Conservation (phyloP, 2,329 filamentous ascomycete genomes). For the Incumbomyces lentus region DNA sequence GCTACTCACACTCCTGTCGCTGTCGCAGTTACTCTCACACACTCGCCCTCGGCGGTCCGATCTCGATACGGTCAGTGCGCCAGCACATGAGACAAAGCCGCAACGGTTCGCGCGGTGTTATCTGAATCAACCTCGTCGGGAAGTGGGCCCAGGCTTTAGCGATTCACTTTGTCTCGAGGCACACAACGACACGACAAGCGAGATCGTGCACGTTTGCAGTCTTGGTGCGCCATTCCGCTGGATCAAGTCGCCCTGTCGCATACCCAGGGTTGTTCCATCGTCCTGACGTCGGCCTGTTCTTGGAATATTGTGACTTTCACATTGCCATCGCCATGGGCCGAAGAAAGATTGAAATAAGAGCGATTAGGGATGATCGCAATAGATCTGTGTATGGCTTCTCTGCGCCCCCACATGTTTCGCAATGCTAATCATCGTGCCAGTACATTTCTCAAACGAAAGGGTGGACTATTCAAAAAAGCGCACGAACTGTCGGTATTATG, state of each 20-base stretch:
- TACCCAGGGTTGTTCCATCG: neutral
- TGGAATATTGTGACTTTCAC: neutral
- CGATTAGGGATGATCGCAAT: conserved; percentile 97
- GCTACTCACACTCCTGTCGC: neutral
- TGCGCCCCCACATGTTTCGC: conserved; percentile 4
- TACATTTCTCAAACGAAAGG: conserved; percentile 97
- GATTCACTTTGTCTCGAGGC: conserved; percentile 4
- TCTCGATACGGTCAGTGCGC: neutral
- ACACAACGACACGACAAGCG: neutral
- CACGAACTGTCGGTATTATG: conserved; percentile 96
- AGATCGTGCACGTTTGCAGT: neutral
- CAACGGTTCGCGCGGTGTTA: neutral
- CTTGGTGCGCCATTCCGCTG: neutral
- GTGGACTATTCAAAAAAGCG: conserved; percentile 97
- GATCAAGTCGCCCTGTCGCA: neutral
- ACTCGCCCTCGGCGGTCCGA: no score
- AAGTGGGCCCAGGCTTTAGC: neutral
- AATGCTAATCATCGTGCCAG: conserved; percentile 38
- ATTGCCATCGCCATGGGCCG: conserved; percentile 62
- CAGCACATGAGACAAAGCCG: neutral
- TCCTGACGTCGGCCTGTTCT: neutral
- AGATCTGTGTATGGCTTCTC: conserved; percentile 73
- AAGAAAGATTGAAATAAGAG: conserved; percentile 99
- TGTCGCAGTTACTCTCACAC: neutral
- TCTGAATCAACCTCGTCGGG: no score